Percentiles rank a stretch among this genome's conserved stretches.
These are phyloP conservation scores for Curvularia sp. DNA, from an alignment of 2,329 filamentous ascomycete genomes.

Conservation along the genomic window DNA sequence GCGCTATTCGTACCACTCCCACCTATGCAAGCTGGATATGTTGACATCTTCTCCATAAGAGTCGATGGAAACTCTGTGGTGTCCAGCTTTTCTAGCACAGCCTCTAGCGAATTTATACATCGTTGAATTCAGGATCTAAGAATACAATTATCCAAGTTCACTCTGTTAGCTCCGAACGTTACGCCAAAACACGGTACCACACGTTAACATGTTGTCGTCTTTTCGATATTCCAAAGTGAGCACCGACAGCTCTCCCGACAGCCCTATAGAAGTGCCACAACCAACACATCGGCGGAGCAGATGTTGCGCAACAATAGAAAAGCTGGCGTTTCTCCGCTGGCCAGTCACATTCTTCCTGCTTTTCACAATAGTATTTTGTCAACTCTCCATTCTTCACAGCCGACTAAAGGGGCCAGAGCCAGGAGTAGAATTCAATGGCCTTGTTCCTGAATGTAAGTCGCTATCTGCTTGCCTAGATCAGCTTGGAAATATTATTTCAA, in stretches of 20 bases:
- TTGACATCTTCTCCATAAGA: neutral
- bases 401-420: constrained; percentile 12
- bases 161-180: neutral
- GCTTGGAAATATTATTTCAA: neutral
- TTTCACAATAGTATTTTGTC: constrained; percentile 17
- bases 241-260: constrained; percentile 13
- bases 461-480: neutral
- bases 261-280: constrained; percentile 6
- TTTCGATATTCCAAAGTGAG: constrained; percentile 23
- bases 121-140: neutral
- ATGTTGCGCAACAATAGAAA: constrained; percentile 5
- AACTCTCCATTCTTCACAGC: constrained; percentile 23
- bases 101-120: neutral
- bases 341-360: constrained; percentile 18
- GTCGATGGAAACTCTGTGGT: neutral
- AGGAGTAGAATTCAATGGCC: constrained; percentile 23
- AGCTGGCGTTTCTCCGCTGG: constrained; percentile 19
- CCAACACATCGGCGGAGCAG: neutral
- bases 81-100: neutral
- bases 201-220: neutral
- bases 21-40: neutral
- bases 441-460: constrained; percentile 24
- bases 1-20: neutral
- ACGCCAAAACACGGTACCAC: neutral
- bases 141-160: neutral